These are phyloP conservation scores for carrot (Daucus carota) DNA, from an alignment of 129 eudicot genomes.

Conservation along the genomic window DH1_v3.0 NC_030387.2:35794001-35794500, in stretches of 20 bases:
- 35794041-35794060: slow-evolving; percentile 89
- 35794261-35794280: slow-evolving; percentile 84
- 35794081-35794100: slow-evolving; percentile 58
- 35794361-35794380: slow-evolving; percentile 93
- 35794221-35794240: background rate
- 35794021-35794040: slow-evolving; percentile 99
- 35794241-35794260: background rate
- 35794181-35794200: background rate
- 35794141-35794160: background rate
- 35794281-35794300: slow-evolving; percentile 78
- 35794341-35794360: slow-evolving; percentile 94
- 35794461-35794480: background rate
- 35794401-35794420: slow-evolving; percentile 98
- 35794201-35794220: background rate
- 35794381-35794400: slow-evolving; percentile 97
- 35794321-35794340: slow-evolving; percentile 91
- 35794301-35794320: slow-evolving; percentile 65
- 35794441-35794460: slow-evolving; percentile 5
- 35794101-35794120: background rate
- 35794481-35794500: background rate
- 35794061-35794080: slow-evolving; percentile 70
- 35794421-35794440: slow-evolving; percentile 64
- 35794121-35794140: slow-evolving; percentile 1
- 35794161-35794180: background rate
- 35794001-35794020: slow-evolving; percentile 53